These are phyloP conservation scores for Geotrichum ghanense DNA, from an alignment of 805 yeast species.

Conservation along the genomic window DNA sequence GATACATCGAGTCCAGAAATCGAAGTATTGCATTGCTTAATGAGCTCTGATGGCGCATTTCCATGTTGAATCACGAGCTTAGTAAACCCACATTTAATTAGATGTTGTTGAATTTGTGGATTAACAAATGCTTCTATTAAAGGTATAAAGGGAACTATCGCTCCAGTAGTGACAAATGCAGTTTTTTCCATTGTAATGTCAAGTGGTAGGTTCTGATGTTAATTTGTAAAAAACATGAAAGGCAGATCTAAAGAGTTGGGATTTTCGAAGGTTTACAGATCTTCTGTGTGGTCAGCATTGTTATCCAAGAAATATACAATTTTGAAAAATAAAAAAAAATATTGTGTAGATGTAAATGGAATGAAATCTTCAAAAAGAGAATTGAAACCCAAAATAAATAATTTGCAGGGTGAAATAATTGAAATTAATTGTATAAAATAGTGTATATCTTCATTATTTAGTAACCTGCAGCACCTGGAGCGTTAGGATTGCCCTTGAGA, in stretches of 20 bases:
- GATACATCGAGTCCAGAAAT: slow-evolving; percentile 19
- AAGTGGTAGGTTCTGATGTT: no score
- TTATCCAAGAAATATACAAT: no score
- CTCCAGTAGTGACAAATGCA: slow-evolving; percentile 71
- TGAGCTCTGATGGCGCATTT: slow-evolving; percentile 23
- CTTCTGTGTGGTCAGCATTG: no score
- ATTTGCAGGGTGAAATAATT: no score
- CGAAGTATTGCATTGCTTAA: slow-evolving; percentile 8
- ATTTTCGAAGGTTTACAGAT: no score
- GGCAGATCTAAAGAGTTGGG: no score
- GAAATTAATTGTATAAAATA: background rate
- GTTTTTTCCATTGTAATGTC: background rate
- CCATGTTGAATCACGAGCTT: slow-evolving; percentile 54
- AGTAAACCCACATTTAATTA: slow-evolving; percentile 30
- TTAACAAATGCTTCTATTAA: slow-evolving; percentile 39
- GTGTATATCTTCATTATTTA: slow-evolving; percentile 13
- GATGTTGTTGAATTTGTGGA: slow-evolving; percentile 24
- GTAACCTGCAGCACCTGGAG: slow-evolving; percentile 69
- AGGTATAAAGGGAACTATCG: slow-evolving; percentile 68
- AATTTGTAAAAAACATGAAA: no score
- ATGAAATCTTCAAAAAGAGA: no score
- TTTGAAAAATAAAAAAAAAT: no score
- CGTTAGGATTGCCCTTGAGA: slow-evolving; percentile 57
- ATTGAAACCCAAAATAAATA: no score
- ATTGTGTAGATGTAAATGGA: no score